phyloP scores from a whole-genome alignment of 176 grass and related monocot genomes.

The Oryza rufipogon region DNA sequence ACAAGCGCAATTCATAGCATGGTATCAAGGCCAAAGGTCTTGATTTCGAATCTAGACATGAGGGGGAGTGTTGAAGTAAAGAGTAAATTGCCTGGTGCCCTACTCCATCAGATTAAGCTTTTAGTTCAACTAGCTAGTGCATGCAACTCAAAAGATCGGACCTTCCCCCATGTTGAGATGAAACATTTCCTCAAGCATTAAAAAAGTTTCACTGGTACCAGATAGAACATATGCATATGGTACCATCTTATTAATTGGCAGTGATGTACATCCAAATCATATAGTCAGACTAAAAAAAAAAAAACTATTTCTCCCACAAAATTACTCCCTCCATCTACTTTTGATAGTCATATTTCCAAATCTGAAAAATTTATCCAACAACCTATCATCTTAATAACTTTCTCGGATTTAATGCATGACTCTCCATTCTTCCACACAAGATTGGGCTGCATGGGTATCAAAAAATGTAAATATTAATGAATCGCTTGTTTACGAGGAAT shows the following conservation, averaged over 20 bases:
- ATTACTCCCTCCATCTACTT: not conserved
- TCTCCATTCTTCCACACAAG: too few species aligned
- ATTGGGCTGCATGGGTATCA: too few species aligned
- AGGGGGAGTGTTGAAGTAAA: not conserved
- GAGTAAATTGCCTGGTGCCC: not conserved
- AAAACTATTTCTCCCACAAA: not conserved
- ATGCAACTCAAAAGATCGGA: not conserved
- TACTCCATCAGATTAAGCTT: not conserved
- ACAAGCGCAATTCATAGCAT: not conserved
- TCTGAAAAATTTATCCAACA: too few species aligned
- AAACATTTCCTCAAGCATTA: constrained; percentile 2
- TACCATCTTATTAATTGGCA: constrained; percentile 12
- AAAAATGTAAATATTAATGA: too few species aligned
- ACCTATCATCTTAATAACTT: too few species aligned
- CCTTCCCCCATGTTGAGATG: not conserved
- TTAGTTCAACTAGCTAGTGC: not conserved
- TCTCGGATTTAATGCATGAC: too few species aligned
- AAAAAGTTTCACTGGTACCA: not conserved
- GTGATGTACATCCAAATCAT: not conserved
- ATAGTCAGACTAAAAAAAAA: not conserved
- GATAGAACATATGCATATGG: not conserved
- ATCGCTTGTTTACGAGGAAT: too few species aligned
- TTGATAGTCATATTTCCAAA: too few species aligned
- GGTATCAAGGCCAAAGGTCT: not conserved
- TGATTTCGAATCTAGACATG: not conserved